These are phyloP conservation scores for Populus hybrid DNA, from an alignment of 441 rosid species.

Conservation along the genomic window DNA sequence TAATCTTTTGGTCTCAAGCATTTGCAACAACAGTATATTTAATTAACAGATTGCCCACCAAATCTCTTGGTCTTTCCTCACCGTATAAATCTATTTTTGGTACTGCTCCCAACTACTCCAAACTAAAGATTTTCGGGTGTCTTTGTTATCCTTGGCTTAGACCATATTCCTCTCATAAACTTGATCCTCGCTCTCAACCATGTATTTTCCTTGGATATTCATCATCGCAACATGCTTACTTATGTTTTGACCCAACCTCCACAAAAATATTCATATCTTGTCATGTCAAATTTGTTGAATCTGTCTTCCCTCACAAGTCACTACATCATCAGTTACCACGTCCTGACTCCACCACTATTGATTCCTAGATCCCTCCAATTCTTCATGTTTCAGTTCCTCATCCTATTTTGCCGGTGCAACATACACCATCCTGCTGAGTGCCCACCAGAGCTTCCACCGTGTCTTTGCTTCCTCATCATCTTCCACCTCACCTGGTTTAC, in stretches of 20 bases:
- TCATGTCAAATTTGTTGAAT: neutral
- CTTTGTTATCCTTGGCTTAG: neutral
- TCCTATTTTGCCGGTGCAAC: rapidly evolving
- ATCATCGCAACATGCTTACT: neutral
- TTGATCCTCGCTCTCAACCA: rapidly evolving
- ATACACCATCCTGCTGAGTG: too few species aligned
- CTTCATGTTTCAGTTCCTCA: neutral
- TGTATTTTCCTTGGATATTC: neutral
- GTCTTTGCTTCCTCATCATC: too few species aligned
- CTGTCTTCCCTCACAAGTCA: neutral
- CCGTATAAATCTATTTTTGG: neutral
- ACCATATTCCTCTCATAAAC: neutral
- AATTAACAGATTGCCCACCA: neutral
- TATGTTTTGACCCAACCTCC: rapidly evolving
- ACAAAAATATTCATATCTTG: rapidly evolving
- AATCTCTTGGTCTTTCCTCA: neutral
- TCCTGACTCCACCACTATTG: neutral
- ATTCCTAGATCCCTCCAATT: rapidly evolving
- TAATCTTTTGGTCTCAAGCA: neutral
- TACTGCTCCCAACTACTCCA: neutral
- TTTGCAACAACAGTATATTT: neutral
- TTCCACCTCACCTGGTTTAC: too few species aligned
- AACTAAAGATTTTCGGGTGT: neutral
- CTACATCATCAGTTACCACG: neutral
- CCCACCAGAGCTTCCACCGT: too few species aligned